Base-by-base conservation (phyloP, 2,329 filamentous ascomycete species). In the Fusarium sp. region DNA sequence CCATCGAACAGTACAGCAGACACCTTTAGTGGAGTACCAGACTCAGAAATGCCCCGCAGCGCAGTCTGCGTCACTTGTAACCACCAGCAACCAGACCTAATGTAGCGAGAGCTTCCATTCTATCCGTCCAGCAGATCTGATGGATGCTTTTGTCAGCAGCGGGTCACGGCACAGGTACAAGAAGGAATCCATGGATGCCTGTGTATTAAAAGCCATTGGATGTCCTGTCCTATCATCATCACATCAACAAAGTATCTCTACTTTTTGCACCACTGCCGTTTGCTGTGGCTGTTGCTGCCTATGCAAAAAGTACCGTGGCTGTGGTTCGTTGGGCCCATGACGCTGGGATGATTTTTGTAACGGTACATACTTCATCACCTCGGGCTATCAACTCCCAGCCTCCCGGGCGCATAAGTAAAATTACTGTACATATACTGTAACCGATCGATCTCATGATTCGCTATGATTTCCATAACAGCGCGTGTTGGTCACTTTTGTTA, bases 381-480 rank as follows among this genome's bases (percentile, higher is more conserved):
- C 34, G 34, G 34, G 34, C 34, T 38, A 38, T 71, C 20, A 60
- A 30, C 16, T 69, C 60, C 65, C 66, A 69, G 65, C 66, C 65
- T 69, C 59, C 59, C 30, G 30, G 63, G 57, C 65, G 52, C 64
- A 69, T 55, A 65, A 46, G 29, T 27, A 42, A 43, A 43, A 42
- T 40, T 20, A 22, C 50, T n/a, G 34, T 38, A 38, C 34, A 25
- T 38, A n/a, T 38, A 38, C 34, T 25, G 18, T 43, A 27, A 55
- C 66, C 59, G 62, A 68, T 69, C 64, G 59, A 68, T 73, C 68
- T 69, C 55, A 60, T 65, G 65, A 65, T 69, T 68, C 51, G 59
- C 50, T 59, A 25, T 40, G 49, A 20, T 30, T 56, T 16, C 27
- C 20, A 27, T 24, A 69, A 62, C 61, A 51, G 56, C 54, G 43